These are phyloP conservation scores for Alnus glutinosa DNA, from an alignment of 306 rosid genomes.

Conservation along the genomic window DNA sequence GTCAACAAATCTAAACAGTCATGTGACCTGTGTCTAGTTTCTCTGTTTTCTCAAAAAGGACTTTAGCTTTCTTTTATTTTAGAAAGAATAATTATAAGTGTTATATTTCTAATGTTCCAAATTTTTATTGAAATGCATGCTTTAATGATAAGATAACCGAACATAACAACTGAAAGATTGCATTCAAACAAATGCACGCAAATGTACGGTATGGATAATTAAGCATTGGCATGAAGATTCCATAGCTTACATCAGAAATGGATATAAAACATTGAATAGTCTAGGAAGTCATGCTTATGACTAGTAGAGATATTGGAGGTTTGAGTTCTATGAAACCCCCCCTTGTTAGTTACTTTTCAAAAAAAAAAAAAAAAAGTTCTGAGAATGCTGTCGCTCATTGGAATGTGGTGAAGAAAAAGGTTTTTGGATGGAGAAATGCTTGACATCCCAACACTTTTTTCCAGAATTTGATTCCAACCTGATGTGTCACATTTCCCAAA, in stretches of 20 bases:
- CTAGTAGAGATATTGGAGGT: neutral
- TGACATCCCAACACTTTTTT: too few relatives aligned
- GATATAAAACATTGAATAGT: neutral
- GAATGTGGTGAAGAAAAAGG: neutral
- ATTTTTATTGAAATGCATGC: neutral
- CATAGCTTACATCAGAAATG: neutral
- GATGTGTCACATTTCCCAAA: too few relatives aligned
- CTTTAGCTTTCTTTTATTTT: neutral
- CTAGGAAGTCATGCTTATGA: neutral
- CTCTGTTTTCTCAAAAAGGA: neutral
- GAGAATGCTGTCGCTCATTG: neutral
- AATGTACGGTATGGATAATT: neutral
- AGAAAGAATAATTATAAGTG: neutral
- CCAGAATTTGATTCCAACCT: too few relatives aligned
- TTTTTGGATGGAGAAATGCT: neutral
- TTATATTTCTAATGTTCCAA: neutral
- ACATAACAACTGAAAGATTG: neutral
- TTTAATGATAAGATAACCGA: neutral
- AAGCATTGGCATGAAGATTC: neutral
- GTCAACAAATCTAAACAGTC: neutral
- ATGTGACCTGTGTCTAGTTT: neutral
- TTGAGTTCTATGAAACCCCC: neutral
- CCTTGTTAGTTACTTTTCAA: neutral
- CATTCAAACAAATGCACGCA: neutral
- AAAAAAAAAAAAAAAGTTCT: neutral